Evolutionary conservation across 768 basidiomycete species (phyloP).

Genomic region (Pisolithus orientalis): DNA sequence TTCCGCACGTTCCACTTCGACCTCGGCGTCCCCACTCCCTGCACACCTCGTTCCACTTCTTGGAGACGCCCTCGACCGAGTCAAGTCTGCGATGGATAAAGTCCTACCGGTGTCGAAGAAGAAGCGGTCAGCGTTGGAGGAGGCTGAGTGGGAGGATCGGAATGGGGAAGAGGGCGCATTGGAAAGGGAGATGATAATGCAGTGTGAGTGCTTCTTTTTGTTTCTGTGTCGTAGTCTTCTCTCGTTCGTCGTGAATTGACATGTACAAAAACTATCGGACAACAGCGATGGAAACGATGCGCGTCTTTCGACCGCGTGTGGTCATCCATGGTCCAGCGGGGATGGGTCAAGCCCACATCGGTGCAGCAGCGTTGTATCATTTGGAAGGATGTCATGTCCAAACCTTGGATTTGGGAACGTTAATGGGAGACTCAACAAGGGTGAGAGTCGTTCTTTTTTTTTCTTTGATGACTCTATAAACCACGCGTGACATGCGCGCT

Average conservation of each 20-base stretch:
- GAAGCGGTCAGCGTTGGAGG: constrained; percentile 80
- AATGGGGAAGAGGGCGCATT: constrained; percentile 74
- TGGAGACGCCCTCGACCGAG: constrained; percentile 55
- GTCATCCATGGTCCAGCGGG: constrained; percentile 75
- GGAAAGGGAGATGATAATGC: constrained; percentile 82
- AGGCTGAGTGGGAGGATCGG: constrained; percentile 86
- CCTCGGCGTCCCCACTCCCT: constrained; percentile 80
- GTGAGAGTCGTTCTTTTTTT: constrained; percentile 40
- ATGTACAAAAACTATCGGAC: background rate
- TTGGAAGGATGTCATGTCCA: constrained; percentile 96
- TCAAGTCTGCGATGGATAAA: constrained; percentile 64
- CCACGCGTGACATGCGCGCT: constrained; percentile 2
- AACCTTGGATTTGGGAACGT: constrained; percentile 81
- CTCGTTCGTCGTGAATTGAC: too few species aligned
- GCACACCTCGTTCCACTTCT: constrained; percentile 79
- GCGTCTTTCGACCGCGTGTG: constrained; percentile 86
- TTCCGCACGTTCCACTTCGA: constrained; percentile 85
- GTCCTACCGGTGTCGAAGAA: constrained; percentile 72
- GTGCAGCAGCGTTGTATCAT: constrained; percentile 86
- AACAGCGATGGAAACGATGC: constrained; percentile 83
- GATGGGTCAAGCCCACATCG: constrained; percentile 89
- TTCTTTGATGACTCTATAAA: background rate
- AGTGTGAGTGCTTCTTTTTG: constrained; percentile 46
- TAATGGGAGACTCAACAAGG: constrained; percentile 85
- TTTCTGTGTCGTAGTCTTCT: background rate